A percentile compares a stretch with the other conserved stretches of the same genome.
These are phyloP conservation scores for Xylaria venustula DNA, from an alignment of 495 filamentous ascomycete species.

Conservation along the genomic window DNA sequence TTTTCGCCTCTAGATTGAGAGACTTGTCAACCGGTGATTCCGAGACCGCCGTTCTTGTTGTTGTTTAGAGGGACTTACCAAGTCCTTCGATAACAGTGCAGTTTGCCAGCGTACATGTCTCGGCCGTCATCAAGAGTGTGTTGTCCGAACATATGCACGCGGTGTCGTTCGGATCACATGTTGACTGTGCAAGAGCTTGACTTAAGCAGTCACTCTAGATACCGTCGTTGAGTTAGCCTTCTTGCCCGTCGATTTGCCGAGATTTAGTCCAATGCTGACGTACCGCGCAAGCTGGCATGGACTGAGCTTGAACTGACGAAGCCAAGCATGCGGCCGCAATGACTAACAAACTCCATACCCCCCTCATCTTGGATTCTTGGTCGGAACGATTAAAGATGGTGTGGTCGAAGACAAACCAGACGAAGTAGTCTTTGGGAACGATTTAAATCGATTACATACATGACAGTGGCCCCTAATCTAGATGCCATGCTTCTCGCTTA, in stretches of 20 bases:
- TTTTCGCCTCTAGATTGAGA: conserved; percentile 13
- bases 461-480: neutral
- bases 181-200: conserved; percentile 14
- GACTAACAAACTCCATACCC: neutral
- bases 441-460: neutral
- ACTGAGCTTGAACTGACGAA: neutral
- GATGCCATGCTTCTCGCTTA: neutral
- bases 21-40: neutral
- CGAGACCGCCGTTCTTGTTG: too few relatives aligned
- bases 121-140: conserved; percentile 8
- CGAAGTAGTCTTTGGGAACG: neutral
- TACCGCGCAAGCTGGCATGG: neutral
- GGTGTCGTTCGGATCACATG: conserved; percentile 18
- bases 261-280: neutral
- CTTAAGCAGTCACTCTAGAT: conserved; percentile 18
- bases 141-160: conserved; percentile 19
- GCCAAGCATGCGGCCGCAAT: neutral
- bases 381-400: neutral
- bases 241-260: neutral
- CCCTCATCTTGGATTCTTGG: neutral
- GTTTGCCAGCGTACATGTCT: conserved; percentile 11
- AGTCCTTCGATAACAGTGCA: conserved; percentile 22
- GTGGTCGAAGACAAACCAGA: neutral
- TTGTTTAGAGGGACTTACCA: conserved; percentile 8
- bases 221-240: neutral